Conservation (phyloP, 164 flowering plant genomes). For the Saururus chinensis region DNA sequence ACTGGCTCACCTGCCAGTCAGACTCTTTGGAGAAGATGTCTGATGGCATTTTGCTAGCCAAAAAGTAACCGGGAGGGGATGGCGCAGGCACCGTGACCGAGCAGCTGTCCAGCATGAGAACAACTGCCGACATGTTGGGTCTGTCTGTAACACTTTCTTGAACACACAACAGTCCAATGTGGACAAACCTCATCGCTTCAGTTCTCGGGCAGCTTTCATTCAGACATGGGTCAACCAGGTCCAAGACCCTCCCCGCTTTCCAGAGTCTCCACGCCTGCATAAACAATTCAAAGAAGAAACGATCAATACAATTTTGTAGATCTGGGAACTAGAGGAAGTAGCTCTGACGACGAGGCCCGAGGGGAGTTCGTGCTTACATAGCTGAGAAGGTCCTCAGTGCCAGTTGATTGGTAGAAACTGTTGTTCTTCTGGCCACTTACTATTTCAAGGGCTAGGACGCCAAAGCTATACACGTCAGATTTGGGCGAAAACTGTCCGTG, state of each 20-base stretch:
- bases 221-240: background rate
- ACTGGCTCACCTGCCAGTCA: background rate
- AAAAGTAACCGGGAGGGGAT: slow-evolving; percentile 17
- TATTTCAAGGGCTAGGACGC: slow-evolving; percentile 18
- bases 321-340: background rate
- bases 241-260: background rate
- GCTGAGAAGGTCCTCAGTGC: background rate
- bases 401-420: slow-evolving; percentile 2
- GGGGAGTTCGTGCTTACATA: background rate
- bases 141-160: slow-evolving; percentile 4
- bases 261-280: slow-evolving; percentile 5
- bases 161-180: slow-evolving; percentile 3
- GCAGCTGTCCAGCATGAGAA: slow-evolving; percentile 13
- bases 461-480: slow-evolving; percentile 25
- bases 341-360: background rate
- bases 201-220: background rate
- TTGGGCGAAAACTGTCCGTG: slow-evolving; percentile 20
- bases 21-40: slow-evolving; percentile 2
- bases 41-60: background rate
- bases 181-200: slow-evolving; percentile 4
- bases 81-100: slow-evolving; percentile 23
- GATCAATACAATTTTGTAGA: no score
- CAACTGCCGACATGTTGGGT: slow-evolving; percentile 2
- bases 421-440: slow-evolving; percentile 13
- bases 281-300: background rate